Evolutionary conservation across 164 flowering plant genomes (phyloP).

Genomic region (Umbellularia californica): DNA sequence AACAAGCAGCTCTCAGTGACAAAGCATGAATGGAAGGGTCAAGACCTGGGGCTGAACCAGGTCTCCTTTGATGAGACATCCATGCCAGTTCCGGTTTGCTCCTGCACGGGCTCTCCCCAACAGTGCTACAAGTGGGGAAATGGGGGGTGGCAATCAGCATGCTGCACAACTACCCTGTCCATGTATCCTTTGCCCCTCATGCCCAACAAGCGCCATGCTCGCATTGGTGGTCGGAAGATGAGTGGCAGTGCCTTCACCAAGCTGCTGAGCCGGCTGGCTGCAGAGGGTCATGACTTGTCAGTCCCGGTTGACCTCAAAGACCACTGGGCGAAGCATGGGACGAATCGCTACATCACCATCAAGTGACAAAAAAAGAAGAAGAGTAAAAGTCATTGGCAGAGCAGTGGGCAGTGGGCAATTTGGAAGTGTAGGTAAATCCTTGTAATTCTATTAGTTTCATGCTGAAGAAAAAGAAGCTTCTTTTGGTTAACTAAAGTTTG

Average conservation of each 20-base stretch:
- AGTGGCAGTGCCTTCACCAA: conserved; percentile 34
- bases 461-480: background rate
- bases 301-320: conserved; percentile 32
- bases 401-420: background rate
- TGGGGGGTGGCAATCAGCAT: conserved; percentile 53
- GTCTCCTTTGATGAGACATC: conserved; percentile 30
- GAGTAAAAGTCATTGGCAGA: background rate
- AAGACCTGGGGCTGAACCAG: conserved; percentile 31
- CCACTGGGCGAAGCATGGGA: conserved; percentile 47
- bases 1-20: conserved; percentile 9
- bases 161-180: conserved; percentile 46
- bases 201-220: conserved; percentile 35
- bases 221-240: conserved; percentile 38
- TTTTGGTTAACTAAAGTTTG: no score
- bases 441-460: background rate
- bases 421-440: background rate
- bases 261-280: conserved; percentile 32
- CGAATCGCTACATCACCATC: conserved; percentile 41
- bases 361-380: conserved; percentile 11
- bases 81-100: conserved; percentile 40
- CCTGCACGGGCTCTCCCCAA: conserved; percentile 38
- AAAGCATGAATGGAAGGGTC: conserved; percentile 16
- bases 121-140: conserved; percentile 48
- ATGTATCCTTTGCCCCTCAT: conserved; percentile 34
- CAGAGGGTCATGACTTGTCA: conserved; percentile 34